Percentiles rank a stretch among this genome's conserved stretches.
Evolutionary conservation across 495 filamentous ascomycete genomes (phyloP).

Genomic region (Aspergillus bridgeri): DNA sequence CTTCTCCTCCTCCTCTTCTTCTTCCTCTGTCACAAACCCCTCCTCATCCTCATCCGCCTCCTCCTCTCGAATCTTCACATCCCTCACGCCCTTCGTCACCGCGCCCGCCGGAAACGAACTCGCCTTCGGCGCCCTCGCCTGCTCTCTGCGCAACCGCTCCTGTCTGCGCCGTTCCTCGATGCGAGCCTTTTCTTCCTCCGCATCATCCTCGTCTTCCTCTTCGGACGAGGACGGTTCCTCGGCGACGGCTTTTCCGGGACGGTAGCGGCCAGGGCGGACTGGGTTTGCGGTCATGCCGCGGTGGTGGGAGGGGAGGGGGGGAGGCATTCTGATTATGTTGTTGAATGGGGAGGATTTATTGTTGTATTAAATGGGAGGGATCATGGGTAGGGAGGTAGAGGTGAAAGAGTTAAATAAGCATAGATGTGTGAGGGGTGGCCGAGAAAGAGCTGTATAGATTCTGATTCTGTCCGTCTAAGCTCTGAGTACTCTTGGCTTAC

Average conservation of each 20-base stretch:
- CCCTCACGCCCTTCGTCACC: conserved; percentile 26
- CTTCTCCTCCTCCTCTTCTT: conserved; percentile 52
- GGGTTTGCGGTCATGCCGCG: conserved; percentile 97
- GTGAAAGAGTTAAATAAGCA: too few relatives aligned
- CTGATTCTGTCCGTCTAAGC: too few relatives aligned
- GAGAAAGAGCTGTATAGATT: too few relatives aligned
- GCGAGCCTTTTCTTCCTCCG: conserved; percentile 30
- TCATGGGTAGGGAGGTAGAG: background rate
- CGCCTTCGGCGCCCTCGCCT: conserved; percentile 58
- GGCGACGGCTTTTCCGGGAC: conserved; percentile 76
- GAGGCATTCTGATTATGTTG: conserved; percentile 58
- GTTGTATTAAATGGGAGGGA: conserved; percentile 1
- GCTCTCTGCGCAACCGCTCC: conserved; percentile 28
- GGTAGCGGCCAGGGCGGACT: conserved; percentile 69
- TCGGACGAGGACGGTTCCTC: conserved; percentile 63
- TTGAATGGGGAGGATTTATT: background rate
- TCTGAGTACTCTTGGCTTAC: too few relatives aligned
- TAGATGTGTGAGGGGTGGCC: too few relatives aligned
- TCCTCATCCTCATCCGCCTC: conserved; percentile 56
- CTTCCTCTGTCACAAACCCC: conserved; percentile 71
- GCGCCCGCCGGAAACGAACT: conserved; percentile 52
- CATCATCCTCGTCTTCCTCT: conserved; percentile 52
- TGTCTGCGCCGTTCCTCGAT: conserved; percentile 35
- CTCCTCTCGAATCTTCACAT: conserved; percentile 21
- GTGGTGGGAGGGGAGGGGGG: conserved; percentile 40